phyloP scores from a whole-genome alignment of 345 rosid genomes.

The Brassica napus region DNA sequence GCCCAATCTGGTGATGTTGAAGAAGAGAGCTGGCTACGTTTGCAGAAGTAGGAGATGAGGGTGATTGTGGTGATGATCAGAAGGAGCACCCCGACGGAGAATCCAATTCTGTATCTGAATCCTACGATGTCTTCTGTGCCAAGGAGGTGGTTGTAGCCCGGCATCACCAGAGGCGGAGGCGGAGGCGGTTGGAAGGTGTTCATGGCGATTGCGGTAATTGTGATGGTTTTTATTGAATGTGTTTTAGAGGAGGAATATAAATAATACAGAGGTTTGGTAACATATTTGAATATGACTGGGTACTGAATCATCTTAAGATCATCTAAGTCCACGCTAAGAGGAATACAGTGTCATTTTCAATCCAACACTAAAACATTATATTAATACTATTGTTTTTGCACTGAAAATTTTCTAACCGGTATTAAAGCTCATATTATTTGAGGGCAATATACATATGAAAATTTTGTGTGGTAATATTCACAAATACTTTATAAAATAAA shows the following conservation, averaged over 20 bases:
- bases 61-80: conserved; percentile 52
- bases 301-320: conserved; percentile 27
- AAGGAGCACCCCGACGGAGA: conserved; percentile 52
- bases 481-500: not conserved
- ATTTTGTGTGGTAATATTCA: not conserved
- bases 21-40: conserved; percentile 36
- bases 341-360: not conserved
- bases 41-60: conserved; percentile 54
- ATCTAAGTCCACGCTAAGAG: conserved; percentile 30
- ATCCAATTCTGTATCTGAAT: conserved; percentile 52
- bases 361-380: not conserved
- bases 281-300: conserved; percentile 14
- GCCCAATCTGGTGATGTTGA: conserved; percentile 17
- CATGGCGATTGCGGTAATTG: conserved; percentile 17
- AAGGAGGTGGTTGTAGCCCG: conserved; percentile 29
- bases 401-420: not conserved
- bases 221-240: not conserved
- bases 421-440: not conserved
- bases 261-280: conserved; percentile 29
- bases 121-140: conserved; percentile 44
- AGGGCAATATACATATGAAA: not conserved
- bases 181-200: conserved; percentile 18
- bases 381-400: not conserved
- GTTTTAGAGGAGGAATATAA: conserved; percentile 3
- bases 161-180: conserved; percentile 12